phyloP scores from a whole-genome alignment of 129 eudicot genomes.

The Tagetes patula region DNA sequence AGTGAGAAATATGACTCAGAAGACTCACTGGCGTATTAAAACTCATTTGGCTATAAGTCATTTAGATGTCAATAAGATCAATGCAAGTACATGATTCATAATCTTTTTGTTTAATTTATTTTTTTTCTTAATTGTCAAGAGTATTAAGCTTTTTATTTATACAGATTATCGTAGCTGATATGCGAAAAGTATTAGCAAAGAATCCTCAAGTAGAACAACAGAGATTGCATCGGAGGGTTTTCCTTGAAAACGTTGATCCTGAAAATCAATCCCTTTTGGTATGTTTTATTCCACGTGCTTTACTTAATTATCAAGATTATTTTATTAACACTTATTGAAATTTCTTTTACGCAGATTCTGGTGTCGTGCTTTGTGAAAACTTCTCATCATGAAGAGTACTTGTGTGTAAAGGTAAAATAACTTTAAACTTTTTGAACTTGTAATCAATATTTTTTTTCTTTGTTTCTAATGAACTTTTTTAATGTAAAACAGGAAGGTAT shows the following conservation, averaged over 20 bases:
- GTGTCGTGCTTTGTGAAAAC: constrained; percentile 97
- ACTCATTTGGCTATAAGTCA: constrained; percentile 96
- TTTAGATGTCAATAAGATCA: constrained; percentile 81
- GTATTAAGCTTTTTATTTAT: constrained; percentile 11
- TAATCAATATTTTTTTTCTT: background rate
- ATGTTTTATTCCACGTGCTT: constrained; percentile 26
- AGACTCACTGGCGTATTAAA: constrained; percentile 98
- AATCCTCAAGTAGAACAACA: constrained; percentile 98
- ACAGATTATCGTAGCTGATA: constrained; percentile 93
- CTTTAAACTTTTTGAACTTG: constrained; percentile 1
- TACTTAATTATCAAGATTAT: background rate
- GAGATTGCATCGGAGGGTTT: constrained; percentile 92
- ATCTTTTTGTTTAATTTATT: constrained; percentile 10
- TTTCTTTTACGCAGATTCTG: constrained; percentile 55
- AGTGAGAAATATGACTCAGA: constrained; percentile 87
- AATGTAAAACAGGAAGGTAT: constrained; percentile 68
- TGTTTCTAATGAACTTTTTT: background rate
- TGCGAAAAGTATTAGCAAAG: constrained; percentile 95
- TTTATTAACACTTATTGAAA: background rate
- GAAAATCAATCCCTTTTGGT: constrained; percentile 94
- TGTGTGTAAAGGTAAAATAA: constrained; percentile 75
- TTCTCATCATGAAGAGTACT: constrained; percentile 82
- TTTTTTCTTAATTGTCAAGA: background rate
- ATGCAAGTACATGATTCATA: constrained; percentile 46
- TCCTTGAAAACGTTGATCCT: constrained; percentile 75